These are phyloP conservation scores for Trichaptum fuscoviolaceum DNA, from an alignment of 768 basidiomycete genomes.

Conservation along the genomic window DNA sequence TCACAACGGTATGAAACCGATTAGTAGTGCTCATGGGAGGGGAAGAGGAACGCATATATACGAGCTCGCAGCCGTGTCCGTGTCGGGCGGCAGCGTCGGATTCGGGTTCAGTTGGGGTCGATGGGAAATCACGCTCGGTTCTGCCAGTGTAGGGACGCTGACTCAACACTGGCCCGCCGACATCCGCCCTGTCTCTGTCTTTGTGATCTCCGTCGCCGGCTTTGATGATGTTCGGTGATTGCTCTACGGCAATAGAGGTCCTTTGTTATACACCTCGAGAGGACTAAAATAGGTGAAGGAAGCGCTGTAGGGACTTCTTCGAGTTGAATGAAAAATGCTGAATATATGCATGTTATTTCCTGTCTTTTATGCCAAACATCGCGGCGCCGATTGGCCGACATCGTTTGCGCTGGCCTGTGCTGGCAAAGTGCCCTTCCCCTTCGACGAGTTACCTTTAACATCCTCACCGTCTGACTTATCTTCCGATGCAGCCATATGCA, in stretches of 20 bases:
- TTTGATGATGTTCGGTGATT: background rate
- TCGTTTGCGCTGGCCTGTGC: too few species aligned
- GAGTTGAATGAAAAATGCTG: background rate
- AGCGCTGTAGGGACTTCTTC: too few species aligned
- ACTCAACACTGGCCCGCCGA: background rate
- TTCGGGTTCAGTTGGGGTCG: background rate
- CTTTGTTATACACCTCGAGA: background rate
- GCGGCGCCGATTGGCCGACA: too few species aligned
- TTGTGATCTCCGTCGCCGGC: background rate
- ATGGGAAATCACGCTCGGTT: background rate
- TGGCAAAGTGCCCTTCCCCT: too few species aligned
- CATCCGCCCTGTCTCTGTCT: background rate
- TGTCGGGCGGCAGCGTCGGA: background rate
- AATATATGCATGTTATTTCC: background rate
- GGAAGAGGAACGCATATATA: background rate
- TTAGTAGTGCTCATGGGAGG: background rate
- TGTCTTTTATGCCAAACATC: background rate
- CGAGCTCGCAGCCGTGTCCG: background rate
- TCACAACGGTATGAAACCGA: too few species aligned
- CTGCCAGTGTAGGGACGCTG: background rate
- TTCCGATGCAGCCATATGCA: background rate
- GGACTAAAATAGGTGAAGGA: too few species aligned
- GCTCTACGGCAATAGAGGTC: too few species aligned
- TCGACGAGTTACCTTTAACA: background rate
- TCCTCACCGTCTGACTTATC: background rate